These are phyloP conservation scores for Urostyla sp. DNA, from an alignment of 73 alveolate species.

Conservation along the genomic window DNA sequence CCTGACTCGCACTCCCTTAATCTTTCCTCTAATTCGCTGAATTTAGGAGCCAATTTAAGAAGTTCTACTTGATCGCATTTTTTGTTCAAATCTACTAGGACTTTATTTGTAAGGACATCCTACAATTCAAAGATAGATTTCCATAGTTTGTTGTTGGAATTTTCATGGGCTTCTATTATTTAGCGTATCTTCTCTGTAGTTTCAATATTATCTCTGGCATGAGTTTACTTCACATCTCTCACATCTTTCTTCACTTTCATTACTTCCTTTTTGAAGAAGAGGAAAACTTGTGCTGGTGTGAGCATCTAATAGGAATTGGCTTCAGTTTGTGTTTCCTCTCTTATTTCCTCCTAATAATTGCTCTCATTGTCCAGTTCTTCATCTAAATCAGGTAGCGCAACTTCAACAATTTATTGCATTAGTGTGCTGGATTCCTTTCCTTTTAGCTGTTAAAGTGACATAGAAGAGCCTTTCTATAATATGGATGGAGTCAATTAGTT, in stretches of 20 bases:
- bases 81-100: neutral
- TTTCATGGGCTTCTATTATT: neutral
- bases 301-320: no score
- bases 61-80: slow-evolving; percentile 12
- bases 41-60: neutral
- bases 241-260: neutral
- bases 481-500: no score
- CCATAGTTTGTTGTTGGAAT: neutral
- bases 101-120: no score
- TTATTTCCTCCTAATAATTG: no score
- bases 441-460: no score
- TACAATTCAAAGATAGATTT: neutral
- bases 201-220: slow-evolving; percentile 4
- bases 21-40: neutral
- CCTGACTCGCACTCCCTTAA: neutral
- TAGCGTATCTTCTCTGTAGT: neutral
- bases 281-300: no score
- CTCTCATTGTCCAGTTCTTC: no score
- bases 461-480: no score
- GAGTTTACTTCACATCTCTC: neutral
- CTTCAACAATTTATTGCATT: no score
- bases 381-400: no score
- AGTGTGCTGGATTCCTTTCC: no score
- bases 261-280: neutral
- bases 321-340: no score